These are phyloP conservation scores for Teunomyces atbi DNA, from an alignment of 805 yeast genomes.

Conservation along the genomic window DNA sequence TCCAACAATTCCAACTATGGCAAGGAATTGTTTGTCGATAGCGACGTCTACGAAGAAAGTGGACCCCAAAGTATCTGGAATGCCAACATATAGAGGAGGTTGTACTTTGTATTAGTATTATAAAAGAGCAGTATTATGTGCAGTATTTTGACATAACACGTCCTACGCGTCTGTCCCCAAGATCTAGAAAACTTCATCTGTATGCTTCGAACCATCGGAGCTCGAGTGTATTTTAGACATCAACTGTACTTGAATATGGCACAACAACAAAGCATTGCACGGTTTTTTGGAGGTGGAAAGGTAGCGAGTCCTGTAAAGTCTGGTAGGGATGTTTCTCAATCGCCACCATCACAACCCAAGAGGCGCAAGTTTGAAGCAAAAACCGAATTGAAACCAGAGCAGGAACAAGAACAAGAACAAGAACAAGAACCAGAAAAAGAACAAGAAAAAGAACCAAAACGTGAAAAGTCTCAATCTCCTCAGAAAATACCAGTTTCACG, in stretches of 20 bases:
- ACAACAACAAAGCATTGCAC: constrained; percentile 33
- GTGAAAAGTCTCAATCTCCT: not conserved
- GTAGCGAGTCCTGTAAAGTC: not conserved
- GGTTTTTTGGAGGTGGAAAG: constrained; percentile 23
- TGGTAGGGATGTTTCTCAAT: not conserved
- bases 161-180: constrained; percentile 1
- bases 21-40: constrained; percentile 62
- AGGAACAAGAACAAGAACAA: not conserved
- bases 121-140: not conserved
- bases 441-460: not conserved
- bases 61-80: constrained; percentile 90
- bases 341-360: not conserved
- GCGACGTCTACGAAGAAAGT: constrained; percentile 67
- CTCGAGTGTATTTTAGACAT: constrained; percentile 1
- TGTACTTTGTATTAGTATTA: constrained; percentile 4
- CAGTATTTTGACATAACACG: not conserved
- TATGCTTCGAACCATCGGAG: not conserved
- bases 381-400: not conserved
- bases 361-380: not conserved
- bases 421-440: not conserved
- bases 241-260: constrained; percentile 10
- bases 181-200: not conserved
- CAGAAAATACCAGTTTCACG: not conserved
- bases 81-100: constrained; percentile 17
- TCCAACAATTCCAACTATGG: constrained; percentile 53